Conservation (phyloP, 73 alveolate species). For the Paramecium bursaria region DNA sequence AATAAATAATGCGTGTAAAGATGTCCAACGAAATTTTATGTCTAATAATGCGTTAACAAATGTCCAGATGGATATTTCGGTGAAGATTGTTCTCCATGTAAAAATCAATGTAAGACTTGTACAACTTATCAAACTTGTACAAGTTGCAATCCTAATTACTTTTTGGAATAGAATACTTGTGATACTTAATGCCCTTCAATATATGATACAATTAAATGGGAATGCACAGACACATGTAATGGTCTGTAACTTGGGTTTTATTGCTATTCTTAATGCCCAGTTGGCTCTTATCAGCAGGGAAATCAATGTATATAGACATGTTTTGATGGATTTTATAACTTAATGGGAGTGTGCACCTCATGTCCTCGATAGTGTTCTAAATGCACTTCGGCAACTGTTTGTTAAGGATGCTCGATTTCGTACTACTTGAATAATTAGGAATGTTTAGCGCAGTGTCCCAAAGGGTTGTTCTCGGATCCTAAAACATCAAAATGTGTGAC, state of each 20-base stretch:
- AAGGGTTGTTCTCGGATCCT: background rate
- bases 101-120: background rate
- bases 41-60: background rate
- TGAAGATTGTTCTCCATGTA: constrained; percentile 6
- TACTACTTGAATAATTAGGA: background rate
- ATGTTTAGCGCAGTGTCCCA: constrained; percentile 11
- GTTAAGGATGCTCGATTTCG: background rate
- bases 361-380: constrained; percentile 4
- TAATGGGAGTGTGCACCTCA: background rate
- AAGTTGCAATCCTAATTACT: background rate
- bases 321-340: background rate
- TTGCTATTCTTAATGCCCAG: background rate
- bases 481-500: background rate
- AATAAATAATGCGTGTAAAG: background rate
- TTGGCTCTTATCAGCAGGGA: background rate
- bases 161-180: background rate
- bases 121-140: background rate
- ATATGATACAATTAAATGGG: background rate
- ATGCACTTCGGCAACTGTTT: too few species aligned
- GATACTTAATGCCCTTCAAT: constrained; percentile 16
- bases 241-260: background rate
- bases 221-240: background rate
- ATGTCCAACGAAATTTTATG: background rate
- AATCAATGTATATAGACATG: constrained; percentile 1
- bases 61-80: constrained; percentile 31